phyloP scores from a whole-genome alignment of 441 rosid species.

The Populus hybrid region DNA sequence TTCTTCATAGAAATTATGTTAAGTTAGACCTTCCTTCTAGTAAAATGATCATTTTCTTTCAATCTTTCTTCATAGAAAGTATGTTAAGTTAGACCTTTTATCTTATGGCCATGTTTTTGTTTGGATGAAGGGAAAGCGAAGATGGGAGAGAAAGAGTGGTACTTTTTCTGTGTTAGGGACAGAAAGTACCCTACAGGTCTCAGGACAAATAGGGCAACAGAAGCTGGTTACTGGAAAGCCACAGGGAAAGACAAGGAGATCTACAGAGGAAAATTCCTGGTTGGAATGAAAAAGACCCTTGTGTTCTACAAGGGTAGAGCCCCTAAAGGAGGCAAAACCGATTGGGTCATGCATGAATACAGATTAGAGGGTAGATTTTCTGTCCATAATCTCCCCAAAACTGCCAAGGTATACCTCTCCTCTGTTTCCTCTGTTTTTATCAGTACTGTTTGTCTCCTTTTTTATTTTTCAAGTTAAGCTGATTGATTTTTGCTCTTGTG shows the following conservation, averaged over 20 bases:
- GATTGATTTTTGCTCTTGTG: constrained; percentile 12
- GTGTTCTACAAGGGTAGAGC: constrained; percentile 90
- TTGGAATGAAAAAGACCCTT: constrained; percentile 95
- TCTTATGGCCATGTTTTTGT: not conserved
- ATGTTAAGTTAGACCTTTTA: not conserved
- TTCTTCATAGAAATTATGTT: not conserved
- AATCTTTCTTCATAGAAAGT: not conserved
- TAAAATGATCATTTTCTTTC: not conserved
- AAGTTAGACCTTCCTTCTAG: not conserved
- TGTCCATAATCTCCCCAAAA: constrained; percentile 61
- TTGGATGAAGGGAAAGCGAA: constrained; percentile 74
- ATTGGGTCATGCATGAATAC: constrained; percentile 95
- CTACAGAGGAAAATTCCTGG: constrained; percentile 62
- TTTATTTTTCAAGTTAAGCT: not conserved
- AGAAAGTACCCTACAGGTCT: constrained; percentile 87
- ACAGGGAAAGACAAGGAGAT: constrained; percentile 96
- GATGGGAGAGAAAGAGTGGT: constrained; percentile 97
- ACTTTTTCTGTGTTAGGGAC: constrained; percentile 83
- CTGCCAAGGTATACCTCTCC: constrained; percentile 56
- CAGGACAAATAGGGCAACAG: constrained; percentile 88
- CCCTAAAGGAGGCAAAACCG: constrained; percentile 73
- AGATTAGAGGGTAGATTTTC: constrained; percentile 79
- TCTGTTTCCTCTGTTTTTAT: constrained; percentile 2
- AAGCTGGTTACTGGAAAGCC: constrained; percentile 93
- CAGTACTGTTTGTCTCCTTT: not conserved